phyloP scores from a whole-genome alignment of 2,329 filamentous ascomycete genomes.

The Sclerotinia minor region DNA sequence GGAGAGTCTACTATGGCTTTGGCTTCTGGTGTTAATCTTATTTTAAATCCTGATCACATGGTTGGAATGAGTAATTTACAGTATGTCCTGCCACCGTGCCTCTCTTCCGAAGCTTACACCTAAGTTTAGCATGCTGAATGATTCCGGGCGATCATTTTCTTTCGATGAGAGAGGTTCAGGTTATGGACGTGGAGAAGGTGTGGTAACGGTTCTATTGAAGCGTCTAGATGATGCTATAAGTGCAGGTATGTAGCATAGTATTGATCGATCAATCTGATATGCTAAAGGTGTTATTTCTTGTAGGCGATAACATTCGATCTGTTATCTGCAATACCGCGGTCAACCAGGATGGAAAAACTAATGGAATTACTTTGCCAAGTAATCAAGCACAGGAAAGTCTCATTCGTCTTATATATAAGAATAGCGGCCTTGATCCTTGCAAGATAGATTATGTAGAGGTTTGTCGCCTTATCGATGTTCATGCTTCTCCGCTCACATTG shows the following conservation, averaged over 20 bases:
- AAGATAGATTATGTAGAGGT: slow-evolving; percentile 6
- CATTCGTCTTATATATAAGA: slow-evolving; percentile 20
- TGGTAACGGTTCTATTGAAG: slow-evolving; percentile 60
- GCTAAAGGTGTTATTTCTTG: background rate
- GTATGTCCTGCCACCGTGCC: slow-evolving; percentile 45
- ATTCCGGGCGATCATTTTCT: slow-evolving; percentile 48
- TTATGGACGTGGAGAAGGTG: slow-evolving; percentile 63
- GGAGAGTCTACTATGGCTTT: slow-evolving; percentile 42
- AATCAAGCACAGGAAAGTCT: slow-evolving; percentile 43
- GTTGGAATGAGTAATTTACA: slow-evolving; percentile 10
- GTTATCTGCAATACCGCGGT: slow-evolving; percentile 46
- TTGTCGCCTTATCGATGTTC: background rate
- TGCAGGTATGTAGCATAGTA: slow-evolving; percentile 41
- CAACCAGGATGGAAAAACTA: slow-evolving; percentile 56
- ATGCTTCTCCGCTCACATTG: background rate
- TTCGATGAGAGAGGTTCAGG: slow-evolving; percentile 62
- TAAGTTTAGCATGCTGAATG: slow-evolving; percentile 49
- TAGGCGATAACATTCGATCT: slow-evolving; percentile 55
- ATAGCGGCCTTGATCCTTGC: slow-evolving; percentile 20
- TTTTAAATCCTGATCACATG: slow-evolving; percentile 44
- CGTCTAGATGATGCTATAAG: slow-evolving; percentile 56
- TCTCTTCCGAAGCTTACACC: slow-evolving; percentile 50
- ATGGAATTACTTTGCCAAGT: slow-evolving; percentile 54
- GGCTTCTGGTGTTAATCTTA: slow-evolving; percentile 28
- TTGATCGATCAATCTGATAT: background rate